Evolutionary conservation across 164 flowering plant genomes (phyloP), one percentile per base, ranked within the genome.

Genomic region (Vitis rupestris): DNA sequence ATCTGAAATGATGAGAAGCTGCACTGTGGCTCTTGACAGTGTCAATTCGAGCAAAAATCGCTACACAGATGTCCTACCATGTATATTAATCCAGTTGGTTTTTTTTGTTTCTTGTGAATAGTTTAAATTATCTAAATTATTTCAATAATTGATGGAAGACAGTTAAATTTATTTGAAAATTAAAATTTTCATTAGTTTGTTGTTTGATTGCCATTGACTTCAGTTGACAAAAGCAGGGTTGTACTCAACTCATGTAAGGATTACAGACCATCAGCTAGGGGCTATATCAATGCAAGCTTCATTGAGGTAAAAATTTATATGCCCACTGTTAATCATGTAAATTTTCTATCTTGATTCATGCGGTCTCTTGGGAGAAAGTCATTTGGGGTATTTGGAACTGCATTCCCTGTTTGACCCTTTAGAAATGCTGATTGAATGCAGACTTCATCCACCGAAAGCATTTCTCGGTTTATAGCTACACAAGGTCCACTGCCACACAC

Each of bases 401-500:
- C 55, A 63, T 62, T 67, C 44, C 60, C 44, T 52, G 9, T 60
- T 49, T 74, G 63, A 71, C 59, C 60, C n/a, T 67, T 70, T 10
- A 54, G 30, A 23, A 62, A n/a, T 73, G 59, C 10, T 53, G 71
- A 47, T 63, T 71, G 37, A 61, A 53, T 87, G 81, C 73, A 95
- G 99, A 70, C 84, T 70, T 74, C 84, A 67, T 71, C 86, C 3
- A 69, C 76, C 67, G 91, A 81, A 70, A 79, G 65, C 49, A 72
- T 90, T 65, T 79, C 91, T 71, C 83, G 70, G 82, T 96, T 91
- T 70, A 90, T 96, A 69, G 97, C 99, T 47, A 93, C 99, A 60
- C 99, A 93, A 86, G 98, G 99, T 64, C 99, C 99, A n/a, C 79
- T 91, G n/a, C 97, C 88, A 50, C 83, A 87, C 68, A 93, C 99